Evolutionary conservation across 352 stramenopile species (phyloP), one percentile per base, ranked within the genome.

Genomic region (Globisporangium spiculum): DNA sequence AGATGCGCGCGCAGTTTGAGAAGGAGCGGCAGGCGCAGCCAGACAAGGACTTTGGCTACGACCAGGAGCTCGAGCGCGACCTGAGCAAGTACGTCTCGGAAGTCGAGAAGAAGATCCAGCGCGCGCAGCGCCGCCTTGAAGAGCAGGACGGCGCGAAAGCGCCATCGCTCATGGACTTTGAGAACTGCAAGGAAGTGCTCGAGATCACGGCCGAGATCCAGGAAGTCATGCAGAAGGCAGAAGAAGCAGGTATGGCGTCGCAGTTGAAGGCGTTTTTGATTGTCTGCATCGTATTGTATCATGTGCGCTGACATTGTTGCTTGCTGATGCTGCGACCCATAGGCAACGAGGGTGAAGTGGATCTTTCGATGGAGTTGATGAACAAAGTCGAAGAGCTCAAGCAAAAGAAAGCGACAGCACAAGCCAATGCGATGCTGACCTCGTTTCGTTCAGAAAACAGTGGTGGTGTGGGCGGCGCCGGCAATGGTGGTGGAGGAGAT

Each of bases 101-200:
- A n/a, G 84, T 95, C 4, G 89, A 97, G 62, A 89, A 90, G 73
- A 92, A 92, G 71, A 94, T 96, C 53, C 66, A 74, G 27, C 83
- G 84, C 4, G 85, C 80, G 20, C 83, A 94, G 70, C 76, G 79
- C 22, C 86, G 88, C 6, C 69, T 96, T 32, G 80, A 87, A 48
- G 88, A 93, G 60, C 80, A 90, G 71, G 79, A 82, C 59, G 79
- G 72, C 20, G 74, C 62, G 26, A 73, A 76, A n/a, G 76, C 80
- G 7, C 72, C 77, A 14, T 83, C 79, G 57, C 65, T 89, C 4
- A 66, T 76, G 63, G 76, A 86, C 52, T 74, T 81, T 41, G 83
- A 89, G 54, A 82, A 78, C 54, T 82, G 80, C 71, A 80, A 78
- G 41, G 79, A 93, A 69, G 79, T 92, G 48, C 66, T 92, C 36